Conservation (phyloP, 2,329 filamentous ascomycete genomes). For the Cordyceps farinosa region DNA sequence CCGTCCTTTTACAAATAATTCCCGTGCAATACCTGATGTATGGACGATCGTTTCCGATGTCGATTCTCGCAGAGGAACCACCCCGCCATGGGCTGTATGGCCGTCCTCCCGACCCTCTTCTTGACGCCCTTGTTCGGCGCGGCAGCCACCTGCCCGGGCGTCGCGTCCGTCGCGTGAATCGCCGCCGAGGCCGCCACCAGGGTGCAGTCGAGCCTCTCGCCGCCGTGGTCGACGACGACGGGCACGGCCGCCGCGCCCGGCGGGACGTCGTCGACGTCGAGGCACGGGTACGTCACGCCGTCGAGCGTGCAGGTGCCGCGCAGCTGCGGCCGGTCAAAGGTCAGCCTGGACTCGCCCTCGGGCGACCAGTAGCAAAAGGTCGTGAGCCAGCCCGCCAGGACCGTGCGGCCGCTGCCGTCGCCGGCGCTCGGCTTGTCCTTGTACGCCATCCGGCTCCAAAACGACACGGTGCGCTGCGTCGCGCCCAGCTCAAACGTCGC, state of each 20-base stretch:
- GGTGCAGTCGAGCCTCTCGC: background rate
- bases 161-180: background rate
- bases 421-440: no score
- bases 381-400: background rate
- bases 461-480: background rate
- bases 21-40: no score
- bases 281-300: background rate
- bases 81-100: background rate
- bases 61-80: background rate
- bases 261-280: background rate
- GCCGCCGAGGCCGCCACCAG: background rate
- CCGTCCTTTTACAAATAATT: no score
- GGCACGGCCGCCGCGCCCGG: background rate
- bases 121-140: background rate
- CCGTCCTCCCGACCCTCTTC: background rate
- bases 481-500: background rate
- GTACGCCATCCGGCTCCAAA: background rate
- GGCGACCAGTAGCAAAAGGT: background rate
- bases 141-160: background rate
- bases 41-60: background rate
- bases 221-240: background rate
- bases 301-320: background rate
- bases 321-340: background rate
- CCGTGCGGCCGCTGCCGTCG: background rate
- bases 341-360: background rate